Base-by-base conservation (phyloP, 2,329 filamentous ascomycete genomes). In the Arthrobotrys entomopaga region DNA sequence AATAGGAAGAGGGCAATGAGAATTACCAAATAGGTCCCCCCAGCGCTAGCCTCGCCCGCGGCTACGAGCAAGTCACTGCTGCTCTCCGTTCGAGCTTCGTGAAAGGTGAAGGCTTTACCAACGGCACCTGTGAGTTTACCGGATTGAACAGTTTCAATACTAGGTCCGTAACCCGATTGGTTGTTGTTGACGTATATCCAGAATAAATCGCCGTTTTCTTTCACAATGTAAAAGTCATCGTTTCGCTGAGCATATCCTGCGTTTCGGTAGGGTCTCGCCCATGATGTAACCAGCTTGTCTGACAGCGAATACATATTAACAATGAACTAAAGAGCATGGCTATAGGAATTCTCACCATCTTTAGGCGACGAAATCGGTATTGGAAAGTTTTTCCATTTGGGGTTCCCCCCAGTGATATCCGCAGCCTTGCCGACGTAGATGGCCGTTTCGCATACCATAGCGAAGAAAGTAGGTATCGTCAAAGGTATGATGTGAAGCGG, bases 181-280 rank as follows among this genome's bases (percentile, higher is more conserved):
- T 59, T 59, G 24, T 61, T 53, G 19, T 75, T 69, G 19, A 75
- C 43, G 22, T 75, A 73, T 19, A 73, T 66, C 69, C 69, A 91
- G 63, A 89, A 86, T 8, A 97, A 85, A 56, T 89, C 84, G 2
- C 95, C 95, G 79, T 98, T 94, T 82, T 98, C 94, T 64, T 93
- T 88, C 10, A 90, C 91, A 15, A 99, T 83, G 79, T 95, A 97
- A 56, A 98, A 88, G 72, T 90, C 88, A 79, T 98, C 95, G 40
- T 89, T 88, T 16, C 83, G 85, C 63, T 86, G 83, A 60, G 86
- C 86, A 77, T 89, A 90, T 11, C 83, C 82, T 72, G 85, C 85
- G 22, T 88, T 86, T 6, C 94, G 88, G 71, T 88, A 86, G 1
- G 93, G 91, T 71, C 91, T 87, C 26, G 92, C 88, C 93, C 94